Evolutionary conservation across 176 grass and related monocot species (phyloP).

Genomic region (Aegilops sharonensis): DNA sequence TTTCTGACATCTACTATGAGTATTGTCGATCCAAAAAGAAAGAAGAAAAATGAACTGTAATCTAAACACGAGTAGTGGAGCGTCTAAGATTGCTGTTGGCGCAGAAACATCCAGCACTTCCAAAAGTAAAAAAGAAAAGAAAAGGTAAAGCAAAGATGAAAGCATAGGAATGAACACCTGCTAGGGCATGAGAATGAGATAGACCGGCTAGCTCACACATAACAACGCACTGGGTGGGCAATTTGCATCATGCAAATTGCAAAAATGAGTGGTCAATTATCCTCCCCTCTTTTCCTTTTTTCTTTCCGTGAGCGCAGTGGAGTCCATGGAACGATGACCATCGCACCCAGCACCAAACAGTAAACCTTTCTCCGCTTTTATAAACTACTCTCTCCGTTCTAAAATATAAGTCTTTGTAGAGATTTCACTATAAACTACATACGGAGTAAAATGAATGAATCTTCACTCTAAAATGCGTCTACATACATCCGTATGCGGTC

Average conservation of each 20-base stretch:
- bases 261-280: conserved; percentile 14
- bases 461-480: no score
- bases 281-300: no score
- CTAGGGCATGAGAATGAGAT: neutral
- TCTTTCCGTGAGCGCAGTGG: neutral
- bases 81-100: neutral
- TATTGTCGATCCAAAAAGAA: no score
- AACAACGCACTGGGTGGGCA: neutral
- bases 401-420: no score
- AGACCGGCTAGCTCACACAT: neutral
- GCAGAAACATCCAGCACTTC: conserved; percentile 5
- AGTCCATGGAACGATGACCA: neutral
- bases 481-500: no score
- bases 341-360: neutral
- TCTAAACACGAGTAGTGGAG: neutral
- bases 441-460: no score
- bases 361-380: no score
- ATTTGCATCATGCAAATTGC: conserved; percentile 7
- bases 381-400: no score
- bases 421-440: no score
- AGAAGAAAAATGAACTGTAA: no score
- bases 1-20: no score
- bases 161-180: neutral
- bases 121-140: neutral
- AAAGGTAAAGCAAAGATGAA: neutral